Conservation (phyloP, 139 green algal species). For the Picochlorum sp. region DNA sequence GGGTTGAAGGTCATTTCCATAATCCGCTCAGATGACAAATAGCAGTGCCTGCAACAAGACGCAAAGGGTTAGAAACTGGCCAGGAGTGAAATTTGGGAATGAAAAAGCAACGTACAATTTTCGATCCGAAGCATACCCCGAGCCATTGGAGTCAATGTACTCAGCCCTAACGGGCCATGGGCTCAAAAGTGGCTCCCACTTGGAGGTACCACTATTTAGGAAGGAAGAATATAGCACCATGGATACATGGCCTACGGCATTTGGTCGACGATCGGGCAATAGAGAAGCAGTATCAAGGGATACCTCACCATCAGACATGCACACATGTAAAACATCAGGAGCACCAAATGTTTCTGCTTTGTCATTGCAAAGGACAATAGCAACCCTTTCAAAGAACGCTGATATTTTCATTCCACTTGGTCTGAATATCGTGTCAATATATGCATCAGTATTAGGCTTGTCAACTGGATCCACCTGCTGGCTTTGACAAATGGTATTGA, state of each 20-base stretch:
- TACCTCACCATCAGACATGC: slow-evolving; percentile 11
- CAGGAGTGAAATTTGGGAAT: neutral
- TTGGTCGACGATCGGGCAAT: slow-evolving; percentile 32
- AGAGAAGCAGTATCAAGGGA: slow-evolving; percentile 20
- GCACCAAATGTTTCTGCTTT: slow-evolving; percentile 72
- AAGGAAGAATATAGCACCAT: slow-evolving; percentile 45
- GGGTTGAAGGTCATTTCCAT: slow-evolving; percentile 71
- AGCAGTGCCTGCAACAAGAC: slow-evolving; percentile 46
- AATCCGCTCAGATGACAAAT: slow-evolving; percentile 46
- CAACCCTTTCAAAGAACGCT: slow-evolving; percentile 18
- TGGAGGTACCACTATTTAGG: slow-evolving; percentile 63
- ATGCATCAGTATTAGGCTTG: neutral
- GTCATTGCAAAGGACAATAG: slow-evolving; percentile 74
- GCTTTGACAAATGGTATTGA: neutral
- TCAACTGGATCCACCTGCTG: neutral
- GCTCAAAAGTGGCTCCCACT: slow-evolving; percentile 67
- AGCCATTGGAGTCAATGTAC: slow-evolving; percentile 36
- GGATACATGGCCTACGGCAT: slow-evolving; percentile 30
- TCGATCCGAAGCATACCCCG: slow-evolving; percentile 45
- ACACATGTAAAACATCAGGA: slow-evolving; percentile 65
- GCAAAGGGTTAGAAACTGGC: neutral
- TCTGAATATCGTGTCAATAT: slow-evolving; percentile 19
- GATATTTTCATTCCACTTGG: slow-evolving; percentile 29
- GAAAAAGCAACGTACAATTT: slow-evolving; percentile 16
- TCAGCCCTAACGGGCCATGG: slow-evolving; percentile 48